Conservation (phyloP, 257 asterid genomes). For the Nicotiana sylvestris region DNA sequence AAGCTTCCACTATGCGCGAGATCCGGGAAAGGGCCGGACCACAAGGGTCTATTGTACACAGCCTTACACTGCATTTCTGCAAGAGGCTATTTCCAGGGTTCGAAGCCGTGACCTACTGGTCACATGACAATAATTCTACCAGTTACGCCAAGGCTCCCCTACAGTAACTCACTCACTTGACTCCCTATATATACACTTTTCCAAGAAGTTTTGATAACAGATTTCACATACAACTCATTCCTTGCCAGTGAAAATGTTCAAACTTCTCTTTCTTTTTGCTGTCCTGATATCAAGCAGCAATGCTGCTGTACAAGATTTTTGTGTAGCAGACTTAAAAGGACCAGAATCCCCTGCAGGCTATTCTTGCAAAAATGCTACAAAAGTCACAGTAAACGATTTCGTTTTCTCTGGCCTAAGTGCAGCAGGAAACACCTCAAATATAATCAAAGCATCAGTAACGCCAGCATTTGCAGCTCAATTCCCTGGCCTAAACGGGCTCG, state of each 20-base stretch:
- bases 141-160: too few relatives aligned
- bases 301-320: conserved; percentile 65
- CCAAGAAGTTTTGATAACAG: neutral
- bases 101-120: too few relatives aligned
- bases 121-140: too few relatives aligned
- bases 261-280: neutral
- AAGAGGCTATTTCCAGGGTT: too few relatives aligned
- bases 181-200: neutral
- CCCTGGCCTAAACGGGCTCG: conserved; percentile 68
- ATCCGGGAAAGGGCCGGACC: too few relatives aligned
- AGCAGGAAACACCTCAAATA: conserved; percentile 69
- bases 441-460: conserved; percentile 61
- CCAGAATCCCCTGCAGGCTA: conserved; percentile 64
- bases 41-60: too few relatives aligned
- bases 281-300: neutral
- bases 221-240: neutral
- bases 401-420: conserved; percentile 41
- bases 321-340: conserved; percentile 61
- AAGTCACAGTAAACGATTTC: conserved; percentile 52
- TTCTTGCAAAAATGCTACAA: conserved; percentile 60
- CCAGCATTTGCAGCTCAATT: conserved; percentile 59
- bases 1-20: neutral
- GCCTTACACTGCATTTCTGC: too few relatives aligned
- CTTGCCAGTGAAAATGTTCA: neutral
- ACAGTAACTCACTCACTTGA: neutral